Conservation (phyloP, 768 basidiomycete species). For the Cubamyces sp. region DNA sequence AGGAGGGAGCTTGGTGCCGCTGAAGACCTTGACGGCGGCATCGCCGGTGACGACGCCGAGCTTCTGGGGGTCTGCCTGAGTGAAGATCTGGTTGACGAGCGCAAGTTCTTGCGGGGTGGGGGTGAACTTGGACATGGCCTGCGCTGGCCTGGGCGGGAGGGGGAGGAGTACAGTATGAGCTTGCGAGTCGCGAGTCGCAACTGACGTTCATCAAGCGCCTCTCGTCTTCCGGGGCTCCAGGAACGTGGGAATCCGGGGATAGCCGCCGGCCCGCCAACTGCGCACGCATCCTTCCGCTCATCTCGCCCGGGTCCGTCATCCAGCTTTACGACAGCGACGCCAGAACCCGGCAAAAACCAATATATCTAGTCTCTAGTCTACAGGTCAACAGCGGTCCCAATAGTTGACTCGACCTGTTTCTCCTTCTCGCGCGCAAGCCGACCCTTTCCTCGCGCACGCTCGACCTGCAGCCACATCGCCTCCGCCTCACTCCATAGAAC, state of each 20-base stretch:
- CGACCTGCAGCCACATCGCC: conserved; percentile 64
- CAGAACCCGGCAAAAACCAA: neutral
- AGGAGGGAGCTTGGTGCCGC: conserved; percentile 79
- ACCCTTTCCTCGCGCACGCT: conserved; percentile 75
- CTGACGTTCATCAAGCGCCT: conserved; percentile 24
- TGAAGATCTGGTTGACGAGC: conserved; percentile 75
- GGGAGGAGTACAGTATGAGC: neutral
- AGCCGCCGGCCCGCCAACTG: neutral
- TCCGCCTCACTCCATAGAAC: conserved; percentile 56
- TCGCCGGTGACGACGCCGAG: conserved; percentile 88
- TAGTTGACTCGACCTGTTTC: conserved; percentile 35
- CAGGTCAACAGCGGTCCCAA: conserved; percentile 24
- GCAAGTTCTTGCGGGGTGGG: conserved; percentile 54
- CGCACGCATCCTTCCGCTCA: neutral
- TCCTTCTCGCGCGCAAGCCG: conserved; percentile 66
- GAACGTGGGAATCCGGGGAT: conserved; percentile 16
- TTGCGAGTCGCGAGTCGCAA: conserved; percentile 15
- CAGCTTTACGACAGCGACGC: no score
- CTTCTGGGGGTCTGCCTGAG: conserved; percentile 74
- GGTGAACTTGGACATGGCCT: conserved; percentile 41
- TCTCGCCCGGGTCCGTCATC: no score
- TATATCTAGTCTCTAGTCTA: neutral
- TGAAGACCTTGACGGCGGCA: conserved; percentile 85
- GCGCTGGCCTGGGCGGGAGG: conserved; percentile 6
- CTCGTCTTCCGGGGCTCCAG: neutral